phyloP scores from a whole-genome alignment of 2,329 filamentous ascomycete species.

The Knufia fluminis region DNA sequence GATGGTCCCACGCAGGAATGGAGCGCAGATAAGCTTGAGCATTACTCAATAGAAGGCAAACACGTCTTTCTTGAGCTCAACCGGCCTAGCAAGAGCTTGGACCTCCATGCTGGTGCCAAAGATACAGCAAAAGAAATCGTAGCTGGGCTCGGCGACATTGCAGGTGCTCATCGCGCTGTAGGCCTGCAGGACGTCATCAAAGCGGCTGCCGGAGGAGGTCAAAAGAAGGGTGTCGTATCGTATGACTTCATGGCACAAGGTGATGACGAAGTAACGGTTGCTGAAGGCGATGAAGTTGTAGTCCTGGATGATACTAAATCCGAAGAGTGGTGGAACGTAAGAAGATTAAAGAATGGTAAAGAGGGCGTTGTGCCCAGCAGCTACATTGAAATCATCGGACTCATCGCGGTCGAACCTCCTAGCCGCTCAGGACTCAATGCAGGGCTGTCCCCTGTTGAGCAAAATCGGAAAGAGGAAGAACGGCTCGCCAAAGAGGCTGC shows the following conservation, averaged over 20 bases:
- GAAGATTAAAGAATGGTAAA: conserved; percentile 79
- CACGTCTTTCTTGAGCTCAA: conserved; percentile 94
- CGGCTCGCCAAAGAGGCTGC: conserved; percentile 72
- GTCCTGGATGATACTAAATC: conserved; percentile 84
- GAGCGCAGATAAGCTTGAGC: conserved; percentile 89
- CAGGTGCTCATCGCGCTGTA: conserved; percentile 75
- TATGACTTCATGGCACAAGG: conserved; percentile 97
- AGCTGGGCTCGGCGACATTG: conserved; percentile 73
- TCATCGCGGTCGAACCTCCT: conserved; percentile 43
- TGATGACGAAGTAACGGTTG: conserved; percentile 91
- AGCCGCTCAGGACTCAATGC: conserved; percentile 49
- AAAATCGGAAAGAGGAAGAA: conserved; percentile 70
- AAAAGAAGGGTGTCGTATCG: conserved; percentile 76
- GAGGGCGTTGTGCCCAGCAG: conserved; percentile 95
- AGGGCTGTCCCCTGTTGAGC: conserved; percentile 62
- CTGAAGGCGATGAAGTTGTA: conserved; percentile 79
- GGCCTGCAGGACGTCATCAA: conserved; percentile 73
- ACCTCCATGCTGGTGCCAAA: conserved; percentile 95
- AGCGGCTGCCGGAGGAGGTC: conserved; percentile 58
- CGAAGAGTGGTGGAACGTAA: conserved; percentile 97
- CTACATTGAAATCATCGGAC: conserved; percentile 81
- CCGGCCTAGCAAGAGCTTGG: conserved; percentile 83
- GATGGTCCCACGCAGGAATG: conserved; percentile 86
- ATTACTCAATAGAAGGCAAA: conserved; percentile 96
- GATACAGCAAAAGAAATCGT: conserved; percentile 95